Evolutionary conservation across 2,329 filamentous ascomycete species (phyloP), one percentile per base, ranked within the genome.

Genomic region (Aspergillus aculeatus): DNA sequence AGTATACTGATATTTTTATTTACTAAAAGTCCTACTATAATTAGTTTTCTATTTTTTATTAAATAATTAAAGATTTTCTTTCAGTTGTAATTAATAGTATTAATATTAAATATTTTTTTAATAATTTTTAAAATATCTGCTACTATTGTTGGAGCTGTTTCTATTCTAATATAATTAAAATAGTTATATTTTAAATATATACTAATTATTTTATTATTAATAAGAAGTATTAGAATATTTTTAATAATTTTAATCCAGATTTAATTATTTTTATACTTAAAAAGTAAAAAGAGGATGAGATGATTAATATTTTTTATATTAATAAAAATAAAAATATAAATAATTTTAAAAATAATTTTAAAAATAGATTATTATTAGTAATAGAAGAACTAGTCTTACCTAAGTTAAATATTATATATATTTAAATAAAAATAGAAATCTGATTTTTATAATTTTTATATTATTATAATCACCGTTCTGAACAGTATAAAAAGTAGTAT

Each of bases 101-200:
- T 26, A 26, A 5, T 26, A 26, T 26, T 26, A 26, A 26, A 26
- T 26, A 26, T 26, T 26, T 26, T 2, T 21, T 26, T 26, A 26
- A 26, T 6, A 26, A 5, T 26, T 26, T 26, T 26, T 26, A 26
- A 26, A 26, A 26, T 26, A 26, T 26, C 5, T 26, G 6, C 5
- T 26, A 26, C 1, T 26, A 26, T 26, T 26, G 5, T 5, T 6
- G 5, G 1, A 26, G 24, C 24, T 26, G 24, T 26, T 6, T 26
- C 2, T 21, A 21, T 41, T 41, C 14, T 35, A 23, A 54, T 38
- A 54, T 38, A 35, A 41, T 54, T 54, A 41, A 54, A 38, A 6
- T 14, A 54, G 2, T 41, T 21, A 41, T 54, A 54, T 14, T 48
- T 26, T 44, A 54, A 23, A 54, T 54, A 54, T 54, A 54, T 26